Conservation (phyloP, 768 basidiomycete genomes). For the Brasilioporus rufonigricans region DNA sequence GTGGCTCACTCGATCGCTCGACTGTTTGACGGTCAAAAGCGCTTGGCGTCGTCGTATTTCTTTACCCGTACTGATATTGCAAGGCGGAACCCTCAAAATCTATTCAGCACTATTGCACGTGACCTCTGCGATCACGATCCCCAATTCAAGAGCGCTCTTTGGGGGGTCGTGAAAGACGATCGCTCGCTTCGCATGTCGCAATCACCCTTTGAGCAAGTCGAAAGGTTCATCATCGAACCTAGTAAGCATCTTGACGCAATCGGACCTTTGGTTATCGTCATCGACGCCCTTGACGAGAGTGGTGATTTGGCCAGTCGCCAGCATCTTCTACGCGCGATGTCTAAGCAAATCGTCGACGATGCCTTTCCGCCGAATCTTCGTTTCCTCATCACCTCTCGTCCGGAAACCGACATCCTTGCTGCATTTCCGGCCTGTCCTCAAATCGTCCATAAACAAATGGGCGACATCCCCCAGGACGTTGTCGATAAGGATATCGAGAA, state of each 20-base stretch:
- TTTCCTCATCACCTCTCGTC: background rate
- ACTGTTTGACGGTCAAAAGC: background rate
- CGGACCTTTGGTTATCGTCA: background rate
- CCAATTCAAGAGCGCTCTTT: background rate
- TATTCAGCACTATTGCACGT: background rate
- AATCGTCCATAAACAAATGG: background rate
- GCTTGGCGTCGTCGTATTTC: background rate
- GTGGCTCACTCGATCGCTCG: background rate
- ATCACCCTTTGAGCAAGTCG: background rate
- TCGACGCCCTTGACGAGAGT: background rate
- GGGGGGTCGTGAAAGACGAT: background rate
- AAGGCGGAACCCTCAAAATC: background rate
- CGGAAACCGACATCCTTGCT: background rate
- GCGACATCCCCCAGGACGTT: background rate
- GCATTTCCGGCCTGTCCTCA: background rate
- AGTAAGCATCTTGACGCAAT: background rate
- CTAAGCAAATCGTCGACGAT: background rate
- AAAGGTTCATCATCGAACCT: background rate
- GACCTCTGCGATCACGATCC: background rate
- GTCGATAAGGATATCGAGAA: background rate
- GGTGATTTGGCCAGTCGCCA: background rate
- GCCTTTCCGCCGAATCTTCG: background rate
- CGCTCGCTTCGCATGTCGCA: background rate
- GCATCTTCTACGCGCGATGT: background rate
- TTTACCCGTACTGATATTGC: background rate